Base-by-base conservation (phyloP, 140 eudicot genomes). In the Oenanthe javanica region DNA sequence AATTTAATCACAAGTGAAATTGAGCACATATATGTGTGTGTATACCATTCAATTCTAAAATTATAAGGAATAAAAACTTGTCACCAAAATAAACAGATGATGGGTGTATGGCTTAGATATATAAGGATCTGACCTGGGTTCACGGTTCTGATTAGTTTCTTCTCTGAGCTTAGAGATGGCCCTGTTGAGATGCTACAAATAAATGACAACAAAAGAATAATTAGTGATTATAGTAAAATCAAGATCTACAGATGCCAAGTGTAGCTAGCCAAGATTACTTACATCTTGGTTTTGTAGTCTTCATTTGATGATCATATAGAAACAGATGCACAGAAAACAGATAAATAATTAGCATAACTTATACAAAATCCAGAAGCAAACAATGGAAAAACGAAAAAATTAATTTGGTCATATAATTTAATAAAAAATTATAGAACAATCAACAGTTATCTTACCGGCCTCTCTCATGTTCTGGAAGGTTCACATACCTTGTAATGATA, bases 211-310 rank as follows among this genome's bases (percentile, higher is more conserved):
- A 23, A 23, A 67, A 31, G 43, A 31, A 23, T 9, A 23, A n/a
- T 61, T 23, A 61, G 38, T 23, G 38, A n/a, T 21, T 59, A 9
- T 9, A 23, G 13, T 61, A 18, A 31, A 40, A 67, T 67, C 9
- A 27, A n/a, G 2, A 8, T 23, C 2, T 61, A 61, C 70, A n/a
- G 8, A 59, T 59, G n/a, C n/a, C 31, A n/a, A 61, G 70, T 61
- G 38, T 40, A 61, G 70, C 38, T 61, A 61, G 70, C 70, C 38
- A 23, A 61, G 38, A 75, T 71, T 40, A 13, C 23, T 72, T 85
- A 90, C 97, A 92, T 93, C 98, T 83, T 91, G 96, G 73, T 89
- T 93, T 23, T 93, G 92, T 80, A 91, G 79, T 91, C 96, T 92
- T 84, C 84, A 80, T 14, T 43, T 40, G 72, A 70, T 83, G 9